Evolutionary conservation across 306 rosid genomes (phyloP).

Genomic region (Phaseolus lunatus): DNA sequence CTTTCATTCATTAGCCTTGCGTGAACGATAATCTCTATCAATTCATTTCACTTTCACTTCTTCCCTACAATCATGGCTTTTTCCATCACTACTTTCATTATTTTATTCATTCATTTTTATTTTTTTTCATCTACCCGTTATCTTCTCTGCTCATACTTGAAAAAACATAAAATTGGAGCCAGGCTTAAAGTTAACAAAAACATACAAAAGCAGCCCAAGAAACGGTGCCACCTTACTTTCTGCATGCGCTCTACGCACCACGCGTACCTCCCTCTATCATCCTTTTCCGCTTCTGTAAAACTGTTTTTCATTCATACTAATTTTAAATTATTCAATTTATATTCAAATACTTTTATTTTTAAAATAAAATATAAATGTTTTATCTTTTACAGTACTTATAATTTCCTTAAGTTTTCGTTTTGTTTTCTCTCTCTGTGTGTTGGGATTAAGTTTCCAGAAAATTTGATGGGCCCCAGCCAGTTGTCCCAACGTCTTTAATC

Average conservation of each 20-base stretch:
- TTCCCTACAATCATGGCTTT: slow-evolving; percentile 52
- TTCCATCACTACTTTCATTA: not conserved
- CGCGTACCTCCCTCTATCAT: slow-evolving; percentile 5
- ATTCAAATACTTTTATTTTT: too few species aligned
- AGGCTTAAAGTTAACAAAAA: slow-evolving; percentile 24
- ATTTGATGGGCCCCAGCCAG: slow-evolving; percentile 5
- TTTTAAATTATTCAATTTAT: too few species aligned
- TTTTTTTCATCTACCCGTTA: slow-evolving; percentile 8
- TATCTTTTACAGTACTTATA: too few species aligned
- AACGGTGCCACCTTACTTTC: slow-evolving; percentile 26
- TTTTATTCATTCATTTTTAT: not conserved
- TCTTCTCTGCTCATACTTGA: too few species aligned
- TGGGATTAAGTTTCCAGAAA: slow-evolving; percentile 4
- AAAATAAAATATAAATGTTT: too few species aligned
- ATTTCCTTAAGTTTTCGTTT: not conserved
- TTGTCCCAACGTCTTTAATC: not conserved
- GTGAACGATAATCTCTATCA: not conserved
- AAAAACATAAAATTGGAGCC: not conserved
- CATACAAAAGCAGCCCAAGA: slow-evolving; percentile 2
- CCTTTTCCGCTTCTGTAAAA: not conserved
- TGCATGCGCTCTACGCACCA: slow-evolving; percentile 40
- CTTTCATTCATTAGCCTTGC: slow-evolving; percentile 12
- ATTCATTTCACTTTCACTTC: slow-evolving; percentile 35
- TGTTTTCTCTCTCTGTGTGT: not conserved
- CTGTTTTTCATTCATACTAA: not conserved